phyloP scores from a whole-genome alignment of 805 yeast genomes.

The Kazachstania martiniae region DNA sequence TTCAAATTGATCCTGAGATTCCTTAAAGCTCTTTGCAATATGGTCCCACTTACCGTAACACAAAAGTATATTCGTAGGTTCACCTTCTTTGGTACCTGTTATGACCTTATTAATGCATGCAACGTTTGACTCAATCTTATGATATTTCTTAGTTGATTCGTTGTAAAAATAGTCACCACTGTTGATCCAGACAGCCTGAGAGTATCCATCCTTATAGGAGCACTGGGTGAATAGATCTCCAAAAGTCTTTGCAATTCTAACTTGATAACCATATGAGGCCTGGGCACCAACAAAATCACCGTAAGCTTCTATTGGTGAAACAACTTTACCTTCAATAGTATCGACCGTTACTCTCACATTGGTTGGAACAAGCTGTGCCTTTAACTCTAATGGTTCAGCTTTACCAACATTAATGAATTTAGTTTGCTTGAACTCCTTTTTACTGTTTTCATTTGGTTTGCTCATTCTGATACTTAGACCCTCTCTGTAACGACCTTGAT shows the following conservation, averaged over 20 bases:
- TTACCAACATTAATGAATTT: constrained; percentile 71
- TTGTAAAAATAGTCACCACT: constrained; percentile 53
- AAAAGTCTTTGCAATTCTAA: constrained; percentile 53
- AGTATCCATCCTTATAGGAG: constrained; percentile 55
- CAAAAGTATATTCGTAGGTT: constrained; percentile 32
- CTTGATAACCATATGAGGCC: constrained; percentile 61
- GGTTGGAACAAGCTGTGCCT: constrained; percentile 53
- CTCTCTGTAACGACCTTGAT: constrained; percentile 42
- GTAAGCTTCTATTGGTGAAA: constrained; percentile 62
- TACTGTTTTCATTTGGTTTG: constrained; percentile 21
- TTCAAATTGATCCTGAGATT: constrained; percentile 35
- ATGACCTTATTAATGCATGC: constrained; percentile 23
- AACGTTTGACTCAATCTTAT: constrained; percentile 12
- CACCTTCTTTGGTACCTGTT: constrained; percentile 14
- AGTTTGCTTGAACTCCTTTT: constrained; percentile 47
- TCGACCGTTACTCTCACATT: constrained; percentile 79
- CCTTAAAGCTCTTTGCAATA: constrained; percentile 39
- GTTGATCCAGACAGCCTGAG: constrained; percentile 51
- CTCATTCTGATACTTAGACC: constrained; percentile 41
- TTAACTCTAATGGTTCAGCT: constrained; percentile 45
- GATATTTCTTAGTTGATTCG: constrained; percentile 16
- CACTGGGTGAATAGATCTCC: constrained; percentile 62
- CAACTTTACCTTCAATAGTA: constrained; percentile 46
- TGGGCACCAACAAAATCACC: constrained; percentile 47
- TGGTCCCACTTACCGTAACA: constrained; percentile 58